Conservation (phyloP, 805 yeast species). For the Pichia eremophila region DNA sequence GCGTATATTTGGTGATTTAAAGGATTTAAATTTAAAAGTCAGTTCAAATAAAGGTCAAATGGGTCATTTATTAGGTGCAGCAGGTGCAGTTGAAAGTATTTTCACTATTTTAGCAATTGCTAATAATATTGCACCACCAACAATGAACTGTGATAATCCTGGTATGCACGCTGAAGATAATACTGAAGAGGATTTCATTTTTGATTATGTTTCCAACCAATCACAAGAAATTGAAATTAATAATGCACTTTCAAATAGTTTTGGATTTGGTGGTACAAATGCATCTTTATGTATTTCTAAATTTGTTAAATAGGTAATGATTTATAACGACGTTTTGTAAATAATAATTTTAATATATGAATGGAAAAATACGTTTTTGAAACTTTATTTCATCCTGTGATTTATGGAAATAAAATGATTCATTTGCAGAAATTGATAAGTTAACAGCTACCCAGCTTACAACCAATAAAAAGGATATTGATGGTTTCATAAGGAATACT, state of each 20-base stretch:
- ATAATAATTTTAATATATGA: slow-evolving; percentile 13
- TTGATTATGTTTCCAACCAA: slow-evolving; percentile 49
- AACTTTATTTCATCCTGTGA: slow-evolving; percentile 9
- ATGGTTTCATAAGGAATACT: slow-evolving; percentile 11
- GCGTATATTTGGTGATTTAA: slow-evolving; percentile 34
- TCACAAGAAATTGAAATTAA: slow-evolving; percentile 32
- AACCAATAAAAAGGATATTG: slow-evolving; percentile 16
- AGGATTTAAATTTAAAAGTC: slow-evolving; percentile 35
- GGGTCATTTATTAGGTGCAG: slow-evolving; percentile 93
- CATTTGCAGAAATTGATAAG: slow-evolving; percentile 46
- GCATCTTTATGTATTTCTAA: slow-evolving; percentile 55
- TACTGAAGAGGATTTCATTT: slow-evolving; percentile 31
- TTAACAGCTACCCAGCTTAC: slow-evolving; percentile 35
- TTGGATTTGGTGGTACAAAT: slow-evolving; percentile 97
- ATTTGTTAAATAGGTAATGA: not conserved
- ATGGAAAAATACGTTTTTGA: slow-evolving; percentile 22
- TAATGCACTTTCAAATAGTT: slow-evolving; percentile 76
- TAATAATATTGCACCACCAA: slow-evolving; percentile 61
- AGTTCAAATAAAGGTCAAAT: slow-evolving; percentile 86
- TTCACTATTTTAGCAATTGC: slow-evolving; percentile 63
- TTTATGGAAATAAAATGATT: slow-evolving; percentile 40
- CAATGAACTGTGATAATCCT: slow-evolving; percentile 53
- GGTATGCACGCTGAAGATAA: slow-evolving; percentile 41
- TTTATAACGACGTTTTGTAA: slow-evolving; percentile 1
- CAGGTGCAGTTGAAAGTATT: slow-evolving; percentile 89